Evolutionary conservation across 192 early-diverging fungal genomes (phyloP).

Genomic region (Umbelopsis sp.): DNA sequence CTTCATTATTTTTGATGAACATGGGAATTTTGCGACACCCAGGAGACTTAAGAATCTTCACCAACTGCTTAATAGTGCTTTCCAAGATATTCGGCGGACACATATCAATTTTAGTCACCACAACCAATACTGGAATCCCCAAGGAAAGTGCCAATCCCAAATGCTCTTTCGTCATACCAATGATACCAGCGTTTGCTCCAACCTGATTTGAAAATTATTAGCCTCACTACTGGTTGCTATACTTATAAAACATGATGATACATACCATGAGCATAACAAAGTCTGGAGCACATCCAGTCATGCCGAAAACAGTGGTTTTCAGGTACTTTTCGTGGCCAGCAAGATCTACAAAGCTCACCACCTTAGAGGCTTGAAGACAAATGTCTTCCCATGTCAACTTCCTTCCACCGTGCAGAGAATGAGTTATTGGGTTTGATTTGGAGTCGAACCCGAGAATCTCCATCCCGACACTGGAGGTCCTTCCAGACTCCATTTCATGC

Average conservation of each 20-base stretch:
- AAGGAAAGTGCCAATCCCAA: conserved; percentile 87
- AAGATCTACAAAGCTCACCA: conserved; percentile 67
- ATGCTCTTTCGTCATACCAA: conserved; percentile 95
- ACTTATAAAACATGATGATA: not conserved
- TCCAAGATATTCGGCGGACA: conserved; percentile 85
- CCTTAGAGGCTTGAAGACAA: conserved; percentile 74
- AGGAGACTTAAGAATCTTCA: conserved; percentile 81
- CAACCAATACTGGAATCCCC: conserved; percentile 86
- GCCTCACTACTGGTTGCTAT: not conserved
- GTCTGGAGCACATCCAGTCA: conserved; percentile 90
- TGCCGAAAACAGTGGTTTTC: conserved; percentile 95
- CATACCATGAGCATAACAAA: conserved; percentile 87
- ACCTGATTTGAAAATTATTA: conserved; percentile 19
- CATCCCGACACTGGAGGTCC: conserved; percentile 87
- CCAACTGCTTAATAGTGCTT: conserved; percentile 80
- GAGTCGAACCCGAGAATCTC: conserved; percentile 91
- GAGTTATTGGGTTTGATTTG: conserved; percentile 61
- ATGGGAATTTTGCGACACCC: conserved; percentile 93
- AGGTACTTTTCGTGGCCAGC: conserved; percentile 96
- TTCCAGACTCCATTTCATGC: conserved; percentile 88
- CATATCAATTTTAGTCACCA: conserved; percentile 96
- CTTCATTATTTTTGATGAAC: conserved; percentile 72
- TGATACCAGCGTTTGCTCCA: conserved; percentile 83
- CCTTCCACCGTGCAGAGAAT: conserved; percentile 46
- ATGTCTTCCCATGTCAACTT: conserved; percentile 87